Evolutionary conservation across 805 yeast genomes (phyloP).

Genomic region (Lachancea nothofagi): DNA sequence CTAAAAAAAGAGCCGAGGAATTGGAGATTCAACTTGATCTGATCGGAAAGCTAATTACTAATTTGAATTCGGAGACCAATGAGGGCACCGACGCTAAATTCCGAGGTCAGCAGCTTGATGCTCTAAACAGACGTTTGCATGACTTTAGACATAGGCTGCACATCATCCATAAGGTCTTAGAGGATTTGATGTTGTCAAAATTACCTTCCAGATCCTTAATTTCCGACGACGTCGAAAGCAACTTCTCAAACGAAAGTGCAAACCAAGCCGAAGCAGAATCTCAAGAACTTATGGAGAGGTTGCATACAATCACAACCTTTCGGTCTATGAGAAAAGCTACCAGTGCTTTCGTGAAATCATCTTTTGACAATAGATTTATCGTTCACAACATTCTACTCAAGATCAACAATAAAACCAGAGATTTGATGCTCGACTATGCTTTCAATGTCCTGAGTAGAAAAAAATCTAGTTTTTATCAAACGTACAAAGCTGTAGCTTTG

Average conservation of each 20-base stretch:
- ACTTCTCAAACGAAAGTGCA: not conserved
- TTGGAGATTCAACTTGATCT: conserved; percentile 36
- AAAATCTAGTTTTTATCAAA: conserved; percentile 41
- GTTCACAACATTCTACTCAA: conserved; percentile 50
- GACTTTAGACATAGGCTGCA: conserved; percentile 33
- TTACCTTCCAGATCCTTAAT: conserved; percentile 14
- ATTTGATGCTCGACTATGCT: conserved; percentile 44
- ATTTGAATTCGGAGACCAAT: conserved; percentile 6
- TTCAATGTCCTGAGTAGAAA: conserved; percentile 40
- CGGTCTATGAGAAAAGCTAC: conserved; percentile 29
- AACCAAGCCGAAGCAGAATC: not conserved
- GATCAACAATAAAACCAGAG: conserved; percentile 48
- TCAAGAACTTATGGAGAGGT: conserved; percentile 12
- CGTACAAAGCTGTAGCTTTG: conserved; percentile 45
- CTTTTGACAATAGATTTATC: conserved; percentile 53
- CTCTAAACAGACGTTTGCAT: conserved; percentile 24
- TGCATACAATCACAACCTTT: conserved; percentile 29
- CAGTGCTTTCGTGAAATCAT: conserved; percentile 24
- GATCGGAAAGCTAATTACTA: conserved; percentile 15
- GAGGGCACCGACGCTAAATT: not conserved
- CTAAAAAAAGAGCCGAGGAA: conserved; percentile 36
- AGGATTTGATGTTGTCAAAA: conserved; percentile 29
- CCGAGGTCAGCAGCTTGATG: conserved; percentile 3
- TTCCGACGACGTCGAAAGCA: conserved; percentile 17
- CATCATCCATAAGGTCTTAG: conserved; percentile 29